Base-by-base conservation (phyloP, 352 stramenopile species). In the Blastocystis hominis region DNA sequence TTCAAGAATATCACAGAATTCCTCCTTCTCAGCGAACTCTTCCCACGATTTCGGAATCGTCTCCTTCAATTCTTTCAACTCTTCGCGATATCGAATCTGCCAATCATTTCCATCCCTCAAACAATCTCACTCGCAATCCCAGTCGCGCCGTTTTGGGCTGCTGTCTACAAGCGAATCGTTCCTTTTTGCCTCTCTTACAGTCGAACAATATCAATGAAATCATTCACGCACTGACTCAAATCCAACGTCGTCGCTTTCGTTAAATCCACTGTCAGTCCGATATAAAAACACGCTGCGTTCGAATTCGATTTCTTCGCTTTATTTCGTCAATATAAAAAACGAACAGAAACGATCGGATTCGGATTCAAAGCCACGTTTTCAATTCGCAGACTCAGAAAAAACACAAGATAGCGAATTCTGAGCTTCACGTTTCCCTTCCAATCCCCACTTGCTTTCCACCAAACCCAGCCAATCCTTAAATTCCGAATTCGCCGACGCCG, bases 391-490 rank as follows among this genome's bases (percentile, higher is more conserved):
- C 20, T 17, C 20, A 68, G 50, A 40, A 69, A 84, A 24, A 30
- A 64, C 3, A 53, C 55, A 20, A 84, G 44, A 13, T 68, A 7
- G 17, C 72, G 46, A 13, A 84, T n/a, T 68, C 72, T 84, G 44
- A 0, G 10, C 5, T 24, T 15, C 38, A 66, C 7, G 4, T 20
- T 7, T 7, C 42, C 2, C 17, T 53, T 46, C n/a, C 38, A 24
- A 30, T 40, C 0, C 13, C 24, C 4, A 84, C 72, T 84, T 84
- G 72, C 72, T 84, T 46, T 84, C 72, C 20, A 56, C 36, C 72
- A 46, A 84, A 1, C 72, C 72, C 6, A 7, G 15, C 72, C 72
- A 84, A n/a, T 84, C 47, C 36, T n/a, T 15, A 30, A 64, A 66
- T 53, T 84, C 44, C n/a, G 17, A 10, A 13, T 40, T 17, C 7